Conservation (phyloP, 2,329 filamentous ascomycete genomes). For the Aspergillus sp. region DNA sequence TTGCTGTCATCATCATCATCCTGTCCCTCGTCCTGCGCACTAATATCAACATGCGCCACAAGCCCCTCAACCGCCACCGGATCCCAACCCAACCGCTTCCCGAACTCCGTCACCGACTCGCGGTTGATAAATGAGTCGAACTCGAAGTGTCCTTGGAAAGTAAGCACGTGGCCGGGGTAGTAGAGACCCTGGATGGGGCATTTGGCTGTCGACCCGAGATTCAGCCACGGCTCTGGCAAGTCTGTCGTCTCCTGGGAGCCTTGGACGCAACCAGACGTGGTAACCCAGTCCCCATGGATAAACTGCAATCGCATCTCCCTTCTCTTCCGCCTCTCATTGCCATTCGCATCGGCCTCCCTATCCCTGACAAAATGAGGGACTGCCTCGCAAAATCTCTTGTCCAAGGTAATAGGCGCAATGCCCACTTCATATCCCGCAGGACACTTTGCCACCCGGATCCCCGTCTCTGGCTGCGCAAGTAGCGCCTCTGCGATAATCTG, state of each 20-base stretch:
- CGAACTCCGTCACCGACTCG: conserved; percentile 19
- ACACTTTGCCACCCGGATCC: conserved; percentile 15
- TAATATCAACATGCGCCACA: conserved; percentile 14
- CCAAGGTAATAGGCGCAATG: conserved; percentile 18
- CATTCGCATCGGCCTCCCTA: too few relatives aligned
- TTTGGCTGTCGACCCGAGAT: conserved; percentile 17
- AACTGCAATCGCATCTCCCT: conserved; percentile 23
- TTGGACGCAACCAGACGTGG: conserved; percentile 1
- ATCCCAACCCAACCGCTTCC: conserved; percentile 15
- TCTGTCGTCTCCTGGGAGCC: neutral
- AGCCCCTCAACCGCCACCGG: conserved; percentile 7
- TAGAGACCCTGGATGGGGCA: conserved; percentile 26
- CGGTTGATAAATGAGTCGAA: conserved; percentile 21
- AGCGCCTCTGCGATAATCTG: conserved; percentile 18
- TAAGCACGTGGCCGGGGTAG: conserved; percentile 19
- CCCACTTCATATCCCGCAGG: conserved; percentile 22
- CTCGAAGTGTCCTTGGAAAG: conserved; percentile 28
- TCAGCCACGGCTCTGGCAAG: conserved; percentile 22
- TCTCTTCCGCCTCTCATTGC: neutral
- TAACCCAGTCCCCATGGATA: conserved; percentile 27
- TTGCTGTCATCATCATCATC: conserved; percentile 25
- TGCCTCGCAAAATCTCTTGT: conserved; percentile 11
- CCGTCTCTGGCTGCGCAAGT: neutral
- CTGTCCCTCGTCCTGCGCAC: conserved; percentile 5
- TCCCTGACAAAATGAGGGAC: conserved; percentile 5